phyloP scores from a whole-genome alignment of 2,329 filamentous ascomycete genomes.

The Colletotrichum lupini region DNA sequence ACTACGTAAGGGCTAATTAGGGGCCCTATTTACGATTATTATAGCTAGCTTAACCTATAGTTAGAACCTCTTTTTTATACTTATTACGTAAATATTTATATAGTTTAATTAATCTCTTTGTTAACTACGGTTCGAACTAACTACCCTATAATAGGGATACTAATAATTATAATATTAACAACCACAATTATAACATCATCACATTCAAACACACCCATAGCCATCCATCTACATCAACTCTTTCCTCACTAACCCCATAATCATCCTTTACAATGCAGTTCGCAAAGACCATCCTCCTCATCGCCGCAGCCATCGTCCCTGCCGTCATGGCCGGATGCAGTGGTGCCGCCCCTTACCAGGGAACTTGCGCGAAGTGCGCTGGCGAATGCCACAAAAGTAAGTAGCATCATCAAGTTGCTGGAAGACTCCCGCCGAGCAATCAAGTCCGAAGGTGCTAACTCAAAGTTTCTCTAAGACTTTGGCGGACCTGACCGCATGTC shows the following conservation, averaged over 20 bases:
- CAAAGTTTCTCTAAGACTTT: background rate
- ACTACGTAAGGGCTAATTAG: too few species aligned
- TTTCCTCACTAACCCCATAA: background rate
- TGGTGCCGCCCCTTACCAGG: background rate
- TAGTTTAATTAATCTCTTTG: too few species aligned
- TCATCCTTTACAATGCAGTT: background rate
- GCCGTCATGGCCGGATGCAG: background rate
- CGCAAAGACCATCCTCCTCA: background rate
- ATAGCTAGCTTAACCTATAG: too few species aligned
- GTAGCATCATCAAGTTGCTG: background rate
- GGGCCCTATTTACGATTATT: too few species aligned
- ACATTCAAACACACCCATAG: background rate
- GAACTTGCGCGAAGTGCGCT: background rate
- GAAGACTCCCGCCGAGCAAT: too few species aligned
- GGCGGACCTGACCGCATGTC: background rate
- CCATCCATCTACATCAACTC: background rate
- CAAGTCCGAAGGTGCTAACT: background rate
- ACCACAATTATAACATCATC: background rate
- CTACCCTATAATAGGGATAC: too few species aligned
- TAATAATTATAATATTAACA: too few species aligned
- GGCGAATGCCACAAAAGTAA: background rate
- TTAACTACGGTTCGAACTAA: too few species aligned
- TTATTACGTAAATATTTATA: too few species aligned
- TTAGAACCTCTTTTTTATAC: too few species aligned
- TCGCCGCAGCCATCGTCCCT: background rate